These are phyloP conservation scores for Microcera coccophila DNA, from an alignment of 2,329 filamentous ascomycete genomes.

Conservation along the genomic window DNA sequence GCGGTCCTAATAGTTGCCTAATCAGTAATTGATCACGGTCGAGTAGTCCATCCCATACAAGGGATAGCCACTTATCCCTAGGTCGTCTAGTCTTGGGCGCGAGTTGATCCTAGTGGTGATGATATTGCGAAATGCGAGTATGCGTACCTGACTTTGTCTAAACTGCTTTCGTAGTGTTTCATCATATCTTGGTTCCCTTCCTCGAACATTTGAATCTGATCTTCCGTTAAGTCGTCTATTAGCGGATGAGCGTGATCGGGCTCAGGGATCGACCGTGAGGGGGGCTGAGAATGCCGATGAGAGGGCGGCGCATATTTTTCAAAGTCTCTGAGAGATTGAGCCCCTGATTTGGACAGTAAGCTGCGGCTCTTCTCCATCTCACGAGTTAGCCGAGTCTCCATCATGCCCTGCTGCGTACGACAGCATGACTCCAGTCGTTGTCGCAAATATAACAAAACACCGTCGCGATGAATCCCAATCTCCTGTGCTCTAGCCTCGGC, in stretches of 20 bases:
- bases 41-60: constrained; percentile 2
- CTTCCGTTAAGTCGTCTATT: constrained; percentile 62
- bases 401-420: constrained; percentile 81
- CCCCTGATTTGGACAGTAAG: constrained; percentile 65
- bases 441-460: constrained; percentile 77
- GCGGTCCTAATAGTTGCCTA: constrained; percentile 59
- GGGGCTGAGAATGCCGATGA: constrained; percentile 17
- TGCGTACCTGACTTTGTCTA: constrained; percentile 87
- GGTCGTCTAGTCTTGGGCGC: no score
- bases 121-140: not conserved
- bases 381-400: constrained; percentile 79
- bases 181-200: constrained; percentile 90
- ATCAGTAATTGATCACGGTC: constrained; percentile 2
- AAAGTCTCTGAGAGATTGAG: constrained; percentile 32
- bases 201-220: constrained; percentile 91
- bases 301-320: constrained; percentile 28
- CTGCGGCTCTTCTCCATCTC: constrained; percentile 89
- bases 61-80: constrained; percentile 6
- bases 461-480: constrained; percentile 69
- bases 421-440: constrained; percentile 72
- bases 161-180: constrained; percentile 86
- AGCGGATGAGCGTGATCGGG: constrained; percentile 18
- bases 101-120: not conserved
- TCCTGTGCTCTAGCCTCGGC: constrained; percentile 69
- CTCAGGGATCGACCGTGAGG: constrained; percentile 16